Evolutionary conservation across 495 filamentous ascomycete species (phyloP), one percentile per base, ranked within the genome.

Genomic region (Tuber magnatum): DNA sequence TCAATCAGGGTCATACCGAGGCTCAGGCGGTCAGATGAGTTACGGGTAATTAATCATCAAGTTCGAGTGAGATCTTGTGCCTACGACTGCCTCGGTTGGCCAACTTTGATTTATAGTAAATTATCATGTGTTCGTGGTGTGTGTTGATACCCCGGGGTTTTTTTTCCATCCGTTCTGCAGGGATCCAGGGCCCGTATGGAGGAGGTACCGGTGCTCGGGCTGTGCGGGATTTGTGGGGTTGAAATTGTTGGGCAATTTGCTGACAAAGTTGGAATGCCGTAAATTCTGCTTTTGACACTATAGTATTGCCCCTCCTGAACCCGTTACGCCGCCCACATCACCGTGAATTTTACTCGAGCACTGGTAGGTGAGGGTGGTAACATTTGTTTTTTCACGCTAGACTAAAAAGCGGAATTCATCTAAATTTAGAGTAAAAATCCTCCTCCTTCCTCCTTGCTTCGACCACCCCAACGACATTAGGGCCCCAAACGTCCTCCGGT

Each of bases 401-500:
- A 32, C 28, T 65, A 35, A 35, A 70, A 71, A 41, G 35, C 18
- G 16, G 48, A 32, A 44, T 35, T 81, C 75, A 87, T 74, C 86
- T 82, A 74, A 85, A 90, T 79, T 84, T 86, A 73, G 88, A 85
- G 80, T 87, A 90, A 20, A 81, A 79, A n/a, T 84, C 86, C 74
- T 90, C 90, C 81, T 93, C 91, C 81, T 85, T 84, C 80, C 87
- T 86, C 76, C 90, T 86, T 74, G 85, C 80, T 78, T 90, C 87
- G 39, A 97, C 92, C 46, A 85, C 84, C 76, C 89, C 86, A 18
- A 94, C 80, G 1, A 91, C 88, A 32, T 87, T 86, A 39, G 80
- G 81, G 74, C 90, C 88, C 81, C 97, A 97, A 51, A 97, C 69
- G 12, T 94, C 90, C 81, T 92, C 90, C 16, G 86, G 86, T 22